A percentile compares a stretch with the other conserved stretches of the same genome.
Conservation (phyloP, 805 yeast genomes). For the Candida lessepsii region DNA sequence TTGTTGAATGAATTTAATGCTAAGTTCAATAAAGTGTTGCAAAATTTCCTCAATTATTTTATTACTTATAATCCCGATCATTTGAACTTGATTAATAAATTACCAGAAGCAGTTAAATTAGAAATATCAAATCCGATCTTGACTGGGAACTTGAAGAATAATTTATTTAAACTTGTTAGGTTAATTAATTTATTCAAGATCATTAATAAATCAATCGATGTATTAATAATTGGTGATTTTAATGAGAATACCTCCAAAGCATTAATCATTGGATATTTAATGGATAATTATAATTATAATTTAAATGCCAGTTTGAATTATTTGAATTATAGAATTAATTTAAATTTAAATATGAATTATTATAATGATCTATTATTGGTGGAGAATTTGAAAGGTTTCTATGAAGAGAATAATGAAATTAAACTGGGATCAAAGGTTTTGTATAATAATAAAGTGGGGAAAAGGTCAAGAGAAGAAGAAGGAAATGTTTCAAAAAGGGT, state of each 20-base stretch:
- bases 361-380: conserved; percentile 40
- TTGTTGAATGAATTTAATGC: conserved; percentile 25
- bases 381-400: conserved; percentile 40
- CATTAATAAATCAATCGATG: conserved; percentile 30
- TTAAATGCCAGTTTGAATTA: conserved; percentile 28
- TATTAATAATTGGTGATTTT: conserved; percentile 26
- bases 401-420: conserved; percentile 30
- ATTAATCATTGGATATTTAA: conserved; percentile 34
- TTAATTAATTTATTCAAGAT: conserved; percentile 33
- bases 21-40: conserved; percentile 34
- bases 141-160: conserved; percentile 35
- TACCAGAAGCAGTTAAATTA: conserved; percentile 25
- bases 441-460: conserved; percentile 22
- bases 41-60: conserved; percentile 37
- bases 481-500: conserved; percentile 6
- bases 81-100: conserved; percentile 27
- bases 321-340: conserved; percentile 17
- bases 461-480: conserved; percentile 25
- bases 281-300: conserved; percentile 40
- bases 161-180: conserved; percentile 37
- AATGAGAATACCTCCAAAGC: conserved; percentile 34
- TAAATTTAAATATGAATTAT: conserved; percentile 29
- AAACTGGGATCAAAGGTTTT: conserved; percentile 18
- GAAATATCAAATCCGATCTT: conserved; percentile 33
- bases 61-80: conserved; percentile 32